A percentile compares a stretch with the other conserved stretches of the same genome.
phyloP scores from a whole-genome alignment of 2,329 filamentous ascomycete genomes.

The Onygenales sp. region DNA sequence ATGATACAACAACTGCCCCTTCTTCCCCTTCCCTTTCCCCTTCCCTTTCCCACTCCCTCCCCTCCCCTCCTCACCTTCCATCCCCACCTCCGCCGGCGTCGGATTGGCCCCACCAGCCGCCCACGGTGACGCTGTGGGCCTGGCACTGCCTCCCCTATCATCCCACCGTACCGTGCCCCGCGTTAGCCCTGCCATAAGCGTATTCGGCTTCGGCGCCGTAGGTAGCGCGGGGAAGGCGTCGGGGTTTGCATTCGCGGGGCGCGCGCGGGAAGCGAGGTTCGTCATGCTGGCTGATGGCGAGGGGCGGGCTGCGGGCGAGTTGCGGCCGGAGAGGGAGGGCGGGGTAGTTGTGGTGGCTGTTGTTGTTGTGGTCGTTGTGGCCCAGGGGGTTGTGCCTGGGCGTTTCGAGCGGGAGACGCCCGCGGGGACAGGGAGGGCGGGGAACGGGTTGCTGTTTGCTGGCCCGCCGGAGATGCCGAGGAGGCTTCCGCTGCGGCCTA shows the following conservation, averaged over 20 bases:
- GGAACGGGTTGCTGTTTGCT: constrained; percentile 30
- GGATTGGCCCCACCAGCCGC: constrained; percentile 14
- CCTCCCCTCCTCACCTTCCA: constrained; percentile 11
- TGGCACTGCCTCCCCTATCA: constrained; percentile 22
- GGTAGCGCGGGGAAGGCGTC: constrained; percentile 80
- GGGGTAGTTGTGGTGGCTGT: constrained; percentile 5
- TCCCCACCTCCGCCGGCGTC: constrained; percentile 9
- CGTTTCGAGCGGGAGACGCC: constrained; percentile 10
- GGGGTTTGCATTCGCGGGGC: constrained; percentile 19
- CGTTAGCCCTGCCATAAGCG: constrained; percentile 41
- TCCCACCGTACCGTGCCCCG: constrained; percentile 39
- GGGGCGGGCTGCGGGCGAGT: constrained; percentile 8
- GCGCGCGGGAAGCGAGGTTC: constrained; percentile 11
- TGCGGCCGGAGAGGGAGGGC: neutral
- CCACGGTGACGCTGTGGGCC: constrained; percentile 27
- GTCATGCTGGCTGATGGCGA: neutral
- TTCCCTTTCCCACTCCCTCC: constrained; percentile 13
- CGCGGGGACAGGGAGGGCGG: constrained; percentile 23
- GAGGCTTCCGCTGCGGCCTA: constrained; percentile 48
- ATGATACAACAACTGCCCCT: constrained; percentile 30
- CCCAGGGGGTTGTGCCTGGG: constrained; percentile 5
- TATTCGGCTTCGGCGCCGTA: constrained; percentile 59
- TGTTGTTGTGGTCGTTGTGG: neutral
- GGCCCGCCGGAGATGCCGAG: constrained; percentile 25
- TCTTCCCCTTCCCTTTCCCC: constrained; percentile 27